Base-by-base conservation (phyloP, 805 yeast genomes). In the Dipodascus geniculatus region DNA sequence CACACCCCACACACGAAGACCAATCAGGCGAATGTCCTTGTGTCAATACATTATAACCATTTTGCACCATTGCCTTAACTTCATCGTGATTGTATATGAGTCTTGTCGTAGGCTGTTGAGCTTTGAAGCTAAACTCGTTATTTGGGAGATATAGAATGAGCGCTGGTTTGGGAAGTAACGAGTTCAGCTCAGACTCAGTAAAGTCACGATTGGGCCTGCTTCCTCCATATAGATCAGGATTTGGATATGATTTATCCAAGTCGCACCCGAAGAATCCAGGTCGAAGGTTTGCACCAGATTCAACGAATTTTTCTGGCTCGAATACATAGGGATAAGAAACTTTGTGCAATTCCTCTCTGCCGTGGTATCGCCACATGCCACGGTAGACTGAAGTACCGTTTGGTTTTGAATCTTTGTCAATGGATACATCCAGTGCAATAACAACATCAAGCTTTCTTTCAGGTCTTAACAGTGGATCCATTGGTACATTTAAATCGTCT, bases 191-290 rank as follows among this genome's bases (percentile, higher is more conserved):
- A 6, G 23, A 20, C 8, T 14, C 8, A 14, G 24, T 20, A 23
- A 47, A 47, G 4, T 4, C 44, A 11, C 14, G 14, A n/a, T 38
- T 17, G 4, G 44, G 44, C 8, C 8, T n/a, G 20, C 44, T 51
- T 33, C 47, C 90, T 84, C 71, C 6, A 90, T 88, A 33, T 87
- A 83, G 31, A 75, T 42, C 17, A 63, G 65, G 63, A 82, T 80
- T 2, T 66, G 58, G n/a, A 79, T 82, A 69, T 6, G 44, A 38
- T 61, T 83, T 82, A 1, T 68, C 60, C 3, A 85, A 70, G 62
- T 81, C 73, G 68, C 96, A 89, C 4, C 96, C 96, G 63, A 88
- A 83, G 67, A 87, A 87, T 0, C 81, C 70, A 14, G 96, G 96
- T 54, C 70, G 76, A 50, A 44, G 54, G 14, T 44, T 38, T 8